These are phyloP conservation scores for Daldinia vernicosa DNA, from an alignment of 495 filamentous ascomycete species.

Conservation along the genomic window DNA sequence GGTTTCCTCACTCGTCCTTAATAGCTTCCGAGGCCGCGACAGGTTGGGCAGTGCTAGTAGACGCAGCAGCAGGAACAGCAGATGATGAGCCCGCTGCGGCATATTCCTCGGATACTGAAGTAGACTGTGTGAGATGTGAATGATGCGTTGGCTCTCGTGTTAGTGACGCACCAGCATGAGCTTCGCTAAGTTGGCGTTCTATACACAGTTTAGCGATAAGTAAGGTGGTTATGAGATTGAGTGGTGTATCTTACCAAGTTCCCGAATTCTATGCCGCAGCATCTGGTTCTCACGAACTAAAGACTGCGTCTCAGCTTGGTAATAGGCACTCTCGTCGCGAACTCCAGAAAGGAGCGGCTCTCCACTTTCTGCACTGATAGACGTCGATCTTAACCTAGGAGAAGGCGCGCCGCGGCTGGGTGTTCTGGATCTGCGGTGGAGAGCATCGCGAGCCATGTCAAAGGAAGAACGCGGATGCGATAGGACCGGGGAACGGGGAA, in stretches of 20 bases:
- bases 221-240: not conserved
- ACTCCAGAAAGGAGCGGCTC: constrained; percentile 57
- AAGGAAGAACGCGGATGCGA: constrained; percentile 65
- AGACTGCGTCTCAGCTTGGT: constrained; percentile 90
- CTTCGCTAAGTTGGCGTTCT: constrained; percentile 54
- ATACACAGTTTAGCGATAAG: constrained; percentile 3
- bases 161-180: constrained; percentile 46
- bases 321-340: constrained; percentile 85
- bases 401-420: constrained; percentile 64
- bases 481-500: constrained; percentile 63
- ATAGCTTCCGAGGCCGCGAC: constrained; percentile 11
- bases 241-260: constrained; percentile 67
- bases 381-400: constrained; percentile 62
- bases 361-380: constrained; percentile 61
- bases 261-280: constrained; percentile 83
- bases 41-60: constrained; percentile 19
- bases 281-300: constrained; percentile 93
- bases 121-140: constrained; percentile 51
- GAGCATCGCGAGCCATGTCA: constrained; percentile 63
- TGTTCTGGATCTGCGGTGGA: constrained; percentile 63
- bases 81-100: constrained; percentile 22
- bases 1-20: constrained; percentile 34
- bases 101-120: constrained; percentile 44
- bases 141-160: constrained; percentile 53
- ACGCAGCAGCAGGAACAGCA: constrained; percentile 4